Percentiles rank a stretch among this genome's conserved stretches.
These are phyloP conservation scores for Pascua sp. DNA, from an alignment of 1,284 basidiomycete genomes.

Conservation along the genomic window DNA sequence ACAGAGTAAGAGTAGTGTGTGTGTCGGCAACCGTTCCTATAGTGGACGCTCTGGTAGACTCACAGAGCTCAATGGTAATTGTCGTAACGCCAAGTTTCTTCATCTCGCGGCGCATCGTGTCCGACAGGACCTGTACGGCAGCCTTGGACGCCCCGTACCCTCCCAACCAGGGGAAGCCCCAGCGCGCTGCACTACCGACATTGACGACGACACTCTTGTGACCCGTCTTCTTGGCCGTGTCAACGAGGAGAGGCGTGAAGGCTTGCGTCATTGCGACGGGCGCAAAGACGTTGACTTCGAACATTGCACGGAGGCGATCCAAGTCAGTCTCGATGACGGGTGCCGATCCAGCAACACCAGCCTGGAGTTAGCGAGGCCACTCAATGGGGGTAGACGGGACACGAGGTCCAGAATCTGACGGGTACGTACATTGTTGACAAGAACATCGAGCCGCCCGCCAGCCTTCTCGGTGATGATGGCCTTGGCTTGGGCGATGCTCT, in stretches of 20 bases:
- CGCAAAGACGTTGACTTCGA: slow-evolving; percentile 26
- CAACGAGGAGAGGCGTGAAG: slow-evolving; percentile 9
- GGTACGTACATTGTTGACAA: slow-evolving; percentile 22
- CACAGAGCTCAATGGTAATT: slow-evolving; percentile 3
- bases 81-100: slow-evolving; percentile 6
- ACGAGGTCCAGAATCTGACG: neutral
- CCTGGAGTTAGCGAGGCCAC: neutral
- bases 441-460: slow-evolving; percentile 15
- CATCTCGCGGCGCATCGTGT: slow-evolving; percentile 18
- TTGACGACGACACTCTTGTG: slow-evolving; percentile 17
- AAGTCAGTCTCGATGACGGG: slow-evolving; percentile 10
- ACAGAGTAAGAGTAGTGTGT: too few species aligned
- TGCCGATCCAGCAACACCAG: neutral
- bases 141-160: slow-evolving; percentile 14
- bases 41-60: neutral
- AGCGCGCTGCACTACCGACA: slow-evolving; percentile 14
- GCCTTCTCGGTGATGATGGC: neutral
- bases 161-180: slow-evolving; percentile 14
- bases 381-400: too few species aligned
- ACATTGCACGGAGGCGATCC: slow-evolving; percentile 7
- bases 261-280: slow-evolving; percentile 21
- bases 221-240: neutral
- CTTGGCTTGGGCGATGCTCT: slow-evolving; percentile 9
- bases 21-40: too few species aligned
- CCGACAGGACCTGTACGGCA: slow-evolving; percentile 11